Base-by-base conservation (phyloP, 202 grass and related monocot genomes). In the Hordeum pubiflorum region DNA sequence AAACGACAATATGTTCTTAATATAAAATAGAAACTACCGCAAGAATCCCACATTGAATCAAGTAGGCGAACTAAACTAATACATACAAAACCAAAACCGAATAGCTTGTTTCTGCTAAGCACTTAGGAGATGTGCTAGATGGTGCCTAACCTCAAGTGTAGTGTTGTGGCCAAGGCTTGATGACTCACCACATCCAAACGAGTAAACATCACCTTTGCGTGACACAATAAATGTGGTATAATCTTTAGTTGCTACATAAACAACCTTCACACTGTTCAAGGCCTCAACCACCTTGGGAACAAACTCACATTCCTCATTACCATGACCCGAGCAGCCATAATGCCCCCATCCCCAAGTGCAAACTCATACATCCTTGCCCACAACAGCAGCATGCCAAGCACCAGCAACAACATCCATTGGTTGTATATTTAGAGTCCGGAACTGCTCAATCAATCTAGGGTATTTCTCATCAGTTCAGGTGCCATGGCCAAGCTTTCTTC, bases 301-400 rank as follows among this genome's bases (percentile, higher is more conserved):
- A 60, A 85, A 88, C 72, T 97, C 94, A 57, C 89, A 97, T 41
- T 97, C 94, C 83, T 97, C 94, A 75, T 94, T 97, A 46, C 87
- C 91, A 91, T 97, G 94, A 80, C 94, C 94, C 82, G 94, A 91
- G 78, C 94, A 97, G 58, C 94, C 94, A 80, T 97, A 97, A 33
- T 91, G 83, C 29, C 94, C 94, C 94, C 94, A 97, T 81, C 94
- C 94, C 94, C 94, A 97, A 54, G 94, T 97, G 83, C 94, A 97
- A 41, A 93, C 87, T 27, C 89, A 83, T 22, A 89, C 94, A 88
- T 97, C 94, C 76, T 87, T 92, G 55, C 89, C 83, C 22, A 97
- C 91, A 75, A 97, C 85, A 60, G 89, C 94, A 67, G 91, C 94
- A 83, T 97, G 91, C 94, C 94, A 97, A 50, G 94, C 91, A 80